Evolutionary conservation across 176 grass and related monocot species (phyloP).

Genomic region (Echinochloa phyllopogon): DNA sequence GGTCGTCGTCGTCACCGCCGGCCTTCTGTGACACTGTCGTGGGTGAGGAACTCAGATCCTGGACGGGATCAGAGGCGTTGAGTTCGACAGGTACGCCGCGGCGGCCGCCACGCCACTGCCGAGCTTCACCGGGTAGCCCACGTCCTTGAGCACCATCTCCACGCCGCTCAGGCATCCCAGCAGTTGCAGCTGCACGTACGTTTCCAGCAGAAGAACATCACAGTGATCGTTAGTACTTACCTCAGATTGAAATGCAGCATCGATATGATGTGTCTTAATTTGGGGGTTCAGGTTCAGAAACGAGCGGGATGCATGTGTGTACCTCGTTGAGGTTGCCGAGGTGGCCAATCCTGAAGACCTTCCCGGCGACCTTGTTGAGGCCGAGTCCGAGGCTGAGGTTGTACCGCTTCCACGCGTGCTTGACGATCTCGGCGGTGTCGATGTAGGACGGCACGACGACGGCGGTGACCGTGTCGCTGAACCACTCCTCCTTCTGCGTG

Average conservation of each 20-base stretch:
- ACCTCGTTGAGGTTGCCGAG: constrained; percentile 97
- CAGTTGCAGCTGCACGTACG: constrained; percentile 77
- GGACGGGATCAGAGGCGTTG: constrained; percentile 75
- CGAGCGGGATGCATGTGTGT: background rate
- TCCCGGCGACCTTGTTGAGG: constrained; percentile 92
- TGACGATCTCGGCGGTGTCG: constrained; percentile 75
- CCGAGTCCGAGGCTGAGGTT: constrained; percentile 90
- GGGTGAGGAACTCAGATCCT: constrained; percentile 66
- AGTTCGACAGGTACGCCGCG: constrained; percentile 79
- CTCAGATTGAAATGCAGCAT: too few species aligned
- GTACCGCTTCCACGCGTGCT: constrained; percentile 80
- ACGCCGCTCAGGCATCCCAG: constrained; percentile 82
- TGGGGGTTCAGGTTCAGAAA: too few species aligned
- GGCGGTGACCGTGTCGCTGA: constrained; percentile 92
- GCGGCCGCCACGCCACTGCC: constrained; percentile 91
- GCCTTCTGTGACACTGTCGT: background rate
- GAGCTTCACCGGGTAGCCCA: constrained; percentile 92
- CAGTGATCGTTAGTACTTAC: too few species aligned
- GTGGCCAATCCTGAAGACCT: constrained; percentile 95
- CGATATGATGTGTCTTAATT: too few species aligned
- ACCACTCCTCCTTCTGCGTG: constrained; percentile 85
- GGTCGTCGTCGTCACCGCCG: too few species aligned
- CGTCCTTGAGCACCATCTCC: constrained; percentile 95
- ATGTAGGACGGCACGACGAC: constrained; percentile 78
- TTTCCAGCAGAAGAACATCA: too few species aligned